Conservation (phyloP, 139 green algal species). For the Haematococcus lacustris region DNA sequence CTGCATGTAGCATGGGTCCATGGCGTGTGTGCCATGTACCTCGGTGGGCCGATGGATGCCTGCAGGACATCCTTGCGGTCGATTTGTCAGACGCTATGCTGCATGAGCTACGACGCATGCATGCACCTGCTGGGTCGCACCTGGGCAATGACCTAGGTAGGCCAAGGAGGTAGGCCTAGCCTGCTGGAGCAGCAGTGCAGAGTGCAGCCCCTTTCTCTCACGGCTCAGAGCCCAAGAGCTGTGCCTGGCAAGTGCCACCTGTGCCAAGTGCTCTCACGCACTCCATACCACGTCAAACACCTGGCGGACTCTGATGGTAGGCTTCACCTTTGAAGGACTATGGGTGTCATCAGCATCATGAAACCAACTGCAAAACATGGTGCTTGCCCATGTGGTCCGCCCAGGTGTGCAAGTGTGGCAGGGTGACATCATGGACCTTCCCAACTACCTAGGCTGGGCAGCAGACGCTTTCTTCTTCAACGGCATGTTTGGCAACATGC, state of each 20-base stretch:
- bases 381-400: not conserved
- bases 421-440: slow-evolving; percentile 55
- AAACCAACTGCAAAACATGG: not conserved
- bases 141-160: slow-evolving; percentile 52
- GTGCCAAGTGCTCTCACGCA: too few species aligned
- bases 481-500: slow-evolving; percentile 54
- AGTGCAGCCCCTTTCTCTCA: not conserved
- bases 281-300: too few species aligned
- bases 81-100: slow-evolving; percentile 57
- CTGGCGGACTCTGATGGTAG: not conserved
- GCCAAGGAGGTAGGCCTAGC: too few species aligned
- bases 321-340: not conserved
- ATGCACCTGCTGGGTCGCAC: not conserved
- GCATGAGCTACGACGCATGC: slow-evolving; percentile 19
- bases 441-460: slow-evolving; percentile 35
- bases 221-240: too few species aligned
- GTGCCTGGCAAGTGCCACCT: too few species aligned
- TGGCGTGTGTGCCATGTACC: too few species aligned
- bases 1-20: too few species aligned
- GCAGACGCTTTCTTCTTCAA: slow-evolving; percentile 68
- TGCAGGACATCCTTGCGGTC: slow-evolving; percentile 59
- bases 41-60: too few species aligned
- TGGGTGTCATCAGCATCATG: not conserved
- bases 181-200: too few species aligned
- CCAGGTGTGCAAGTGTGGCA: slow-evolving; percentile 51